Base-by-base conservation (phyloP, 805 yeast genomes). In the Metschnikowia gruessii region DNA sequence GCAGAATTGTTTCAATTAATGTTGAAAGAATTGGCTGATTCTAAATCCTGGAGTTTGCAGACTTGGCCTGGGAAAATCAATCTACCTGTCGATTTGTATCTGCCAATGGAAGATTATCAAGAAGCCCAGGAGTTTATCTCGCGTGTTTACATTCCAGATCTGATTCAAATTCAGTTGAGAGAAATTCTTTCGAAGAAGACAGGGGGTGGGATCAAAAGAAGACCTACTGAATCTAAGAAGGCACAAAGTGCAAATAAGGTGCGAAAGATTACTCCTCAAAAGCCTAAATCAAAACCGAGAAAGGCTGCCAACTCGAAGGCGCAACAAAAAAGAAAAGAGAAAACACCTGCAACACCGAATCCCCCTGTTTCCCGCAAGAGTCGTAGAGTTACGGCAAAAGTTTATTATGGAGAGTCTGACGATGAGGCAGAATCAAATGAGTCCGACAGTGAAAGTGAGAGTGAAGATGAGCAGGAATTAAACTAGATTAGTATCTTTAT, bases 21-120 rank as follows among this genome's bases (percentile, higher is more conserved):
- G 5, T 71, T 89, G 38, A 77, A 82, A 45, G 80, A 77, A 46
- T 65, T 80, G 19, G 78, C 83, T 36, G 82, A 77, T 19, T 57
- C 65, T 19, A 81, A 76, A 55, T 74, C 72, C 37, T 88, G 96
- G 95, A 76, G 77, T 18, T 70, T 86, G 46, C 78, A 83, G 19
- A 81, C 90, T 0, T 90, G 91, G 81, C 95, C 96, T 0, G 95
- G 92, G 1, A 85, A 83, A 56, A 63, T 85, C 15, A 77, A 79
- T 16, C 62, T 89, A 16, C 83, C 92, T 0, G 65, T 74, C n/a
- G 96, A 89, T 58, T 60, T 87, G 8, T 88, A 76, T 63, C 67
- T 72, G n/a, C 80, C 86, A 1, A 80, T 85, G 72, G 68, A 70
- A 8, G 70, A 77, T n/a, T 60, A 77, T 2, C 66, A 70, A 13